These are phyloP conservation scores for Primulina tabacum DNA, from an alignment of 257 asterid genomes.

Conservation along the genomic window DNA sequence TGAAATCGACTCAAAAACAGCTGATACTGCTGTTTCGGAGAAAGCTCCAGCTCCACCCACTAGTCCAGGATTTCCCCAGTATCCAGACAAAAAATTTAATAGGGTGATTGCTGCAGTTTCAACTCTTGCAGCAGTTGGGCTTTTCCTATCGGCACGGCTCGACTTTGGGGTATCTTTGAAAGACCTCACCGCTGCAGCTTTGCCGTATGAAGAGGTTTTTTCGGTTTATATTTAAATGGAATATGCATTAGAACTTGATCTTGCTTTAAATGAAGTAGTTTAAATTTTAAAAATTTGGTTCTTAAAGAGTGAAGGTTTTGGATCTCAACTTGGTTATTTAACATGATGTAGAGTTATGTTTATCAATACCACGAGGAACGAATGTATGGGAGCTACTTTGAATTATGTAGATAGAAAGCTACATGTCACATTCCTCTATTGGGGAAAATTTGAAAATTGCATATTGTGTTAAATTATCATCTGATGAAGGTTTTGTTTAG, in stretches of 20 bases:
- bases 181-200: constrained; percentile 74
- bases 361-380: background rate
- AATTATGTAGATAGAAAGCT: background rate
- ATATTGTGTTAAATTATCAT: background rate
- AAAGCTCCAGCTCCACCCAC: constrained; percentile 38
- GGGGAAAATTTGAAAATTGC: constrained; percentile 7
- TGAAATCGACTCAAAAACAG: constrained; percentile 25
- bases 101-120: constrained; percentile 65
- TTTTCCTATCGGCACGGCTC: constrained; percentile 60
- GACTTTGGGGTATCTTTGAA: constrained; percentile 82
- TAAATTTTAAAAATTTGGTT: background rate
- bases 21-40: constrained; percentile 23
- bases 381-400: constrained; percentile 1
- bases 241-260: background rate
- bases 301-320: background rate
- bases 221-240: background rate
- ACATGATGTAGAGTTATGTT: background rate
- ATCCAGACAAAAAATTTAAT: constrained; percentile 65
- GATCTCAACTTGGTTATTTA: background rate
- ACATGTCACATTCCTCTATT: constrained; percentile 6
- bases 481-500: background rate
- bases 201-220: constrained; percentile 88
- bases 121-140: constrained; percentile 61
- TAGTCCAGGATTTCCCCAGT: constrained; percentile 51
- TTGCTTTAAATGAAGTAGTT: background rate